Conservation (phyloP, 2,329 filamentous ascomycete species). For the Aspergillus ruber region DNA sequence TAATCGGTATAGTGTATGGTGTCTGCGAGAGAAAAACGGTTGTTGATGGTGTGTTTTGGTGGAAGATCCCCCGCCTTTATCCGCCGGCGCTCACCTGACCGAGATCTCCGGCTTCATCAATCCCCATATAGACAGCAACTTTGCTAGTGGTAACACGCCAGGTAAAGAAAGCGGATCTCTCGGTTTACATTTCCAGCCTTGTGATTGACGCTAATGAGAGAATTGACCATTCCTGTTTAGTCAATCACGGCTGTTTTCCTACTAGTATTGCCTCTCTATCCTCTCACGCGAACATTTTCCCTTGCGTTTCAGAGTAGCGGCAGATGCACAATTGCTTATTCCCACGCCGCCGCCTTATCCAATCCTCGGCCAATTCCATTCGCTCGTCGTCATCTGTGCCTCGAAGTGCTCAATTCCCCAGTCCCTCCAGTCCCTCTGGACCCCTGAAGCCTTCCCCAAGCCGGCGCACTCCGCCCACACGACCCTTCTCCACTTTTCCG, state of each 20-base stretch:
- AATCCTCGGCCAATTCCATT: slow-evolving; percentile 24
- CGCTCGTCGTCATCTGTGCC: slow-evolving; percentile 11
- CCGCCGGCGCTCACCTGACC: neutral
- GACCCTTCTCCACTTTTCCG: slow-evolving; percentile 21
- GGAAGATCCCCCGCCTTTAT: neutral
- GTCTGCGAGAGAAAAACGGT: neutral
- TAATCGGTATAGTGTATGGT: neutral
- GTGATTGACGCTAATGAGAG: too few species aligned
- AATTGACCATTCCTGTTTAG: too few species aligned
- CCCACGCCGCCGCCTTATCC: slow-evolving; percentile 24
- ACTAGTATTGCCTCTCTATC: neutral
- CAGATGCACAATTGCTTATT: slow-evolving; percentile 31
- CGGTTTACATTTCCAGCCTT: neutral
- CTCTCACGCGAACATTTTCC: neutral
- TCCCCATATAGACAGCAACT: neutral
- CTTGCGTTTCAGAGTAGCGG: slow-evolving; percentile 2
- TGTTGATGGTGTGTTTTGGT: neutral
- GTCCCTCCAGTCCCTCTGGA: neutral
- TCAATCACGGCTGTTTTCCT: too few species aligned
- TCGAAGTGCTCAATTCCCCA: slow-evolving; percentile 1
- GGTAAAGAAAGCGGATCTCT: too few species aligned
- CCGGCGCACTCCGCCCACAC: slow-evolving; percentile 17
- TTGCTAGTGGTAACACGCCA: neutral
- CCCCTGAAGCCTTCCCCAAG: slow-evolving; percentile 1
- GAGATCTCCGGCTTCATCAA: neutral